Evolutionary conservation across 2,329 filamentous ascomycete genomes (phyloP), one percentile per base, ranked within the genome.

Genomic region (Phaeosphaeria sp.): DNA sequence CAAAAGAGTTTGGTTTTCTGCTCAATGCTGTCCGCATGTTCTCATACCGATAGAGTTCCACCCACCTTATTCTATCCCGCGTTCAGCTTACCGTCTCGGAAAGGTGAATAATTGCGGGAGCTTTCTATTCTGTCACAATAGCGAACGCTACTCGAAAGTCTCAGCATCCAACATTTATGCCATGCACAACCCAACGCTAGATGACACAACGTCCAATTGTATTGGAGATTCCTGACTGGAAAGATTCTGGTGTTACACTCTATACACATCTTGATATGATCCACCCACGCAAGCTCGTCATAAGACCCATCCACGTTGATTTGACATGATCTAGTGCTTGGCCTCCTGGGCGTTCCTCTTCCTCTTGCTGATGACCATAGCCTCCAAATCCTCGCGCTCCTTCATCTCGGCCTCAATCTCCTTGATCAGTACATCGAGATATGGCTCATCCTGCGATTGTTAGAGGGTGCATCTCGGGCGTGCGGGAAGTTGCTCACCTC

Each of bases 381-480:
- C 81, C 77, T 91, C 89, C 69, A 91, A 80, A 73, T 91, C 89
- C 66, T 83, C 82, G 65, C 88, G 85, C 80, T 92, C 89, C 72
- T 84, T 84, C 67, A 81, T 77, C 81, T 90, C 89, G 54, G 83
- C 81, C 79, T 90, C 87, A 71, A 92, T 85, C 77, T 90, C 86
- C 66, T 82, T 80, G 77, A 92, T 90, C 76, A 90, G 85, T 39
- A 85, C 85, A 68, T 82, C 83, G 50, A 92, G 83, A 77, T 92
- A 92, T 70, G 82, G 81, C 58, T 81, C 72, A 70, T 91, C 89
- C 89, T 92, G 75, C 56, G 54, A 21, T 11, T 21, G 30, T 74
- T 54, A 76, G 67, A 50, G 50, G 41, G 46, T 17, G 9, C 21
- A 10, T 6, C 15, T 39, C 6, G 17, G 5, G 5, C 27, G 44